Percentiles rank a stretch among this genome's conserved stretches.
Conservation (phyloP, 768 basidiomycete species). For the Tylopilus vinaceipallidus region DNA sequence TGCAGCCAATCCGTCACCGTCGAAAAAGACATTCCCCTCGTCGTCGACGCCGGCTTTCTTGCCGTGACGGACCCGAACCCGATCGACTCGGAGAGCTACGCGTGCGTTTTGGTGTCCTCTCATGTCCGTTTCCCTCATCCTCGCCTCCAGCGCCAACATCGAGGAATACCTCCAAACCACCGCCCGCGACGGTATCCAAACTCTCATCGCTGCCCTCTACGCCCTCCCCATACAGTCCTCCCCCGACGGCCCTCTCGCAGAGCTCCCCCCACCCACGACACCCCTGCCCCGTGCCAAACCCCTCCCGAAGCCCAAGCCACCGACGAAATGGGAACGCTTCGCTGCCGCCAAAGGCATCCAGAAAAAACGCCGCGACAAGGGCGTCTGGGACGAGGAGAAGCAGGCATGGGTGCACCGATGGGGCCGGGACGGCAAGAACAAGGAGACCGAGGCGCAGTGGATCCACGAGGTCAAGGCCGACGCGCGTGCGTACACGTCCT, state of each 20-base stretch:
- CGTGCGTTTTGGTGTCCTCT: constrained; percentile 44
- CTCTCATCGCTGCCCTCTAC: constrained; percentile 78
- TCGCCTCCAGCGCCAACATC: constrained; percentile 56
- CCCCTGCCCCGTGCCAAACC: constrained; percentile 88
- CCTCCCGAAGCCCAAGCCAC: constrained; percentile 87
- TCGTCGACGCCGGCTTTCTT: constrained; percentile 79
- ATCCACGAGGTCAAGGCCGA: constrained; percentile 85
- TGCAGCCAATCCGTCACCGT: constrained; percentile 63
- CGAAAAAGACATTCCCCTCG: constrained; percentile 77
- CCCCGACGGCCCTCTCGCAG: constrained; percentile 77
- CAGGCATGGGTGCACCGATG: constrained; percentile 92
- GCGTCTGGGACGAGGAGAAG: constrained; percentile 91
- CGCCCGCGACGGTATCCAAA: constrained; percentile 80
- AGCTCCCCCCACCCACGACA: constrained; percentile 75
- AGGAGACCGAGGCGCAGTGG: constrained; percentile 84
- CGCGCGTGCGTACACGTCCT: constrained; percentile 57
- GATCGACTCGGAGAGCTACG: constrained; percentile 81
- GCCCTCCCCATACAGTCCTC: constrained; percentile 74
- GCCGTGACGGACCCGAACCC: constrained; percentile 86
- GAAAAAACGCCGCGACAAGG: constrained; percentile 72
- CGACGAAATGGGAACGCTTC: constrained; percentile 96
- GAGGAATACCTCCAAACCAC: constrained; percentile 79
- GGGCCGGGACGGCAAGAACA: constrained; percentile 90
- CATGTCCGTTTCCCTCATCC: not conserved
- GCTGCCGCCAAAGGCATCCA: constrained; percentile 93